Percentiles rank a stretch among this genome's conserved stretches.
Evolutionary conservation across 768 basidiomycete species (phyloP).

Genomic region (Inosperma sp.): DNA sequence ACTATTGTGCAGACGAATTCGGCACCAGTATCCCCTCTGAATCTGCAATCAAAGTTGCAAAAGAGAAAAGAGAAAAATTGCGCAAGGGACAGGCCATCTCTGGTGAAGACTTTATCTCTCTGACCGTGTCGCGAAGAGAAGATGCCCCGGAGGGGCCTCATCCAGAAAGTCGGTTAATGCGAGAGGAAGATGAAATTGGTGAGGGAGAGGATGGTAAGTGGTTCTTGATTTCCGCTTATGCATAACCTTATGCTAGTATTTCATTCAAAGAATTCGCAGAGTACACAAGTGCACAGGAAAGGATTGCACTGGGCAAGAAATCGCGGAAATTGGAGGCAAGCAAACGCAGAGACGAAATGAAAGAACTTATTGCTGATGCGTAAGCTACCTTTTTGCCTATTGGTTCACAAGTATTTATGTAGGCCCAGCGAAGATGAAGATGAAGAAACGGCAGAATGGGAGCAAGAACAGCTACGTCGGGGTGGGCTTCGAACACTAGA

Average conservation of each 20-base stretch:
- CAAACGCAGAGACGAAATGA: constrained; percentile 64
- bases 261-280: constrained; percentile 80
- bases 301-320: constrained; percentile 83
- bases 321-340: constrained; percentile 65
- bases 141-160: constrained; percentile 67
- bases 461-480: constrained; percentile 74
- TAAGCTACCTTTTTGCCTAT: constrained; percentile 34
- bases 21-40: constrained; percentile 57
- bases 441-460: constrained; percentile 84
- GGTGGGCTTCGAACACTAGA: constrained; percentile 55
- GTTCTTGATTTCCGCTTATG: background rate
- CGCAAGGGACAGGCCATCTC: constrained; percentile 42
- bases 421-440: constrained; percentile 66
- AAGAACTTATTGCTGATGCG: constrained; percentile 81
- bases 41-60: constrained; percentile 67
- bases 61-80: constrained; percentile 68
- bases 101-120: constrained; percentile 75
- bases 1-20: constrained; percentile 27
- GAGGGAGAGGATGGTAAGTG: constrained; percentile 81
- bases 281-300: constrained; percentile 81
- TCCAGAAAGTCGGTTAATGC: constrained; percentile 74
- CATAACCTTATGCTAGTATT: background rate
- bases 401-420: constrained; percentile 1
- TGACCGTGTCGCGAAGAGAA: constrained; percentile 57
- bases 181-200: constrained; percentile 86